Conservation (phyloP, 805 yeast species). For the Pichia pseudocactophila region DNA sequence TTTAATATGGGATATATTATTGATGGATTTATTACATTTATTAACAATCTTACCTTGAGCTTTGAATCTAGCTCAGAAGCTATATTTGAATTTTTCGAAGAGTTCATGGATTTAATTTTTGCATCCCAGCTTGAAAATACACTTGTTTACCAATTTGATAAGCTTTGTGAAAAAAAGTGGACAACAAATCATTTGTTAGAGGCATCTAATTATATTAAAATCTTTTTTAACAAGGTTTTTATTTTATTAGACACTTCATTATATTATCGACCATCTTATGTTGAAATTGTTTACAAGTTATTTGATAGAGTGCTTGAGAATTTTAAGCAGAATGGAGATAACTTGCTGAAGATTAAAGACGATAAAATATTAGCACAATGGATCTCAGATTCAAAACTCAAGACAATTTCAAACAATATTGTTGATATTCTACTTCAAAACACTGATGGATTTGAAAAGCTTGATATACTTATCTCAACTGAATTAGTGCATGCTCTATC, state of each 20-base stretch:
- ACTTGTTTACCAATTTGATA: conserved; percentile 43
- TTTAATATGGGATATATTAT: conserved; percentile 73
- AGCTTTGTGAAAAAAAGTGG: conserved; percentile 31
- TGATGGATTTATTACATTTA: conserved; percentile 63
- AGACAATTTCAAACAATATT: conserved; percentile 25
- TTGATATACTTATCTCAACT: conserved; percentile 4
- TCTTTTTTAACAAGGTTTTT: conserved; percentile 40
- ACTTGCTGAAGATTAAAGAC: conserved; percentile 23
- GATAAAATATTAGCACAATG: conserved; percentile 23
- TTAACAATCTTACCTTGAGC: conserved; percentile 45
- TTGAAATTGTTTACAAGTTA: conserved; percentile 34
- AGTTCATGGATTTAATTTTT: conserved; percentile 57
- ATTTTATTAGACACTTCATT: conserved; percentile 51
- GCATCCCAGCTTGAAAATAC: conserved; percentile 55
- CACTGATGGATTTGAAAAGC: conserved; percentile 8
- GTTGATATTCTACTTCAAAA: conserved; percentile 15
- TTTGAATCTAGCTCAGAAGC: conserved; percentile 19
- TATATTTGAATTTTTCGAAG: conserved; percentile 39
- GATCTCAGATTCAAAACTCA: conserved; percentile 29
- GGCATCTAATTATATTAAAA: conserved; percentile 39
- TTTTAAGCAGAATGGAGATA: conserved; percentile 14
- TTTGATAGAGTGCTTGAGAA: conserved; percentile 32
- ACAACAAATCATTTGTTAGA: conserved; percentile 25
- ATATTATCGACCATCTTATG: conserved; percentile 48
- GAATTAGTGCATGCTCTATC: conserved; percentile 8